Base-by-base conservation (phyloP, 2,329 filamentous ascomycete genomes). In the Fusarium sp. region DNA sequence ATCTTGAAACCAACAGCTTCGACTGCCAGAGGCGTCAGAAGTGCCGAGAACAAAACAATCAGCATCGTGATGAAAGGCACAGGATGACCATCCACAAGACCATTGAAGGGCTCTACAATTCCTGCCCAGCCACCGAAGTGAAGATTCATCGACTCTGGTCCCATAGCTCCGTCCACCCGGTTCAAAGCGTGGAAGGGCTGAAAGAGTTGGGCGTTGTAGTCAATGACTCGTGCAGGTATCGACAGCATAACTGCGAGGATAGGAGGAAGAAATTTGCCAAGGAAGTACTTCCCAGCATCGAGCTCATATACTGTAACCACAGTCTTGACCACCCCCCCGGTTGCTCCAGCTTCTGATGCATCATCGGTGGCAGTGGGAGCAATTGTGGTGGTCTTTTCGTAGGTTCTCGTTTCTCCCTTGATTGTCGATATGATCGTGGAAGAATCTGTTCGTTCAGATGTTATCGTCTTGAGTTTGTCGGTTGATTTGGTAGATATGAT, bases 131-230 rank as follows among this genome's bases (percentile, higher is more conserved):
- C 84, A 7, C 74, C 65, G 36, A 85, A 87, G 63, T 84, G 81
- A 14, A 87, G 79, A 9, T 82, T 85, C 58, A 87, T 79, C 1
- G 85, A 86, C 45, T 85, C 80, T 3, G 77, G 72, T 0, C 86
- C 86, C 1, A 77, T 61, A 0, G 83, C 83, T 6, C 86, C 86
- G 9, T 79, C 75, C 0, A 78, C 70, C 12, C 73, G 79, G n/a
- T 83, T 81, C 35, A 89, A 78, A 8, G 83, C 81, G 62, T 85
- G 82, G 71, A 87, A 87, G 6, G 85, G 85, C 63, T 85, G 84
- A 56, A 84, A 85, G 2, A 84, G 77, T 63, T 85, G 84, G 8
- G 81, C 83, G 66, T 84, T 84, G 66, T 82, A 77, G 72, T 85
- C 83, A 72, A 86, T 80, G 39, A 86, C 80, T n/a, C 84, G 82